Evolutionary conservation across 2,329 filamentous ascomycete species (phyloP).

Genomic region (Onygena corvina): DNA sequence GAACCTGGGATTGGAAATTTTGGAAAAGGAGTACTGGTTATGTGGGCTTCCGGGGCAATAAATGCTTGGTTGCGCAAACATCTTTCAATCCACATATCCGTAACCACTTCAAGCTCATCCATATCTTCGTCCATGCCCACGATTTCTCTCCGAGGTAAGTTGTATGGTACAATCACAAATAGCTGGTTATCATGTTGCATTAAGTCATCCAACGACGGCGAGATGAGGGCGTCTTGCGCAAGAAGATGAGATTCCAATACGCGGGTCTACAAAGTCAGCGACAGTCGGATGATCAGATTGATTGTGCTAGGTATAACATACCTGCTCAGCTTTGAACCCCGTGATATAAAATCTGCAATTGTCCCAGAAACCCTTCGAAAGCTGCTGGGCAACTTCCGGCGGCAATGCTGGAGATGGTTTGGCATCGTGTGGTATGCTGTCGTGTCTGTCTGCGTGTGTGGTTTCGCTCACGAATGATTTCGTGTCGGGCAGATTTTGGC

Average conservation of each 20-base stretch:
- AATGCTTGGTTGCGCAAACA: constrained; percentile 68
- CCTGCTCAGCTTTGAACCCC: constrained; percentile 46
- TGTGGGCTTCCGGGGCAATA: constrained; percentile 55
- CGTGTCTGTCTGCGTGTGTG: constrained; percentile 21
- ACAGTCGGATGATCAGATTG: too few relatives aligned
- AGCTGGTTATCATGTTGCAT: constrained; percentile 23
- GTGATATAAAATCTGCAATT: constrained; percentile 48
- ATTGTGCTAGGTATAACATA: constrained; percentile 27
- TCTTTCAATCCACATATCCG: constrained; percentile 86
- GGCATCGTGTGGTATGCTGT: constrained; percentile 15
- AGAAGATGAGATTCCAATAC: constrained; percentile 32
- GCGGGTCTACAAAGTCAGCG: constrained; percentile 20
- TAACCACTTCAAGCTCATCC: constrained; percentile 47
- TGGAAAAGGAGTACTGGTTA: constrained; percentile 65
- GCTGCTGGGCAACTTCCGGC: constrained; percentile 19
- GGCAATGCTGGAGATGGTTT: constrained; percentile 15
- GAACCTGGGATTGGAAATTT: constrained; percentile 51
- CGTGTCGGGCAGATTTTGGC: constrained; percentile 23
- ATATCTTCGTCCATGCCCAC: constrained; percentile 32
- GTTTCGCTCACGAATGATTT: constrained; percentile 32
- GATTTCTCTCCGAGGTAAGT: constrained; percentile 23
- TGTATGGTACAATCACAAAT: constrained; percentile 33
- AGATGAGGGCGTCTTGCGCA: constrained; percentile 32
- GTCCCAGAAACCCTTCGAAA: constrained; percentile 40
- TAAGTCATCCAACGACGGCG: constrained; percentile 25